Evolutionary conservation across 1,284 basidiomycete genomes (phyloP).

Genomic region (Cutaneotrichosporon mucoides): DNA sequence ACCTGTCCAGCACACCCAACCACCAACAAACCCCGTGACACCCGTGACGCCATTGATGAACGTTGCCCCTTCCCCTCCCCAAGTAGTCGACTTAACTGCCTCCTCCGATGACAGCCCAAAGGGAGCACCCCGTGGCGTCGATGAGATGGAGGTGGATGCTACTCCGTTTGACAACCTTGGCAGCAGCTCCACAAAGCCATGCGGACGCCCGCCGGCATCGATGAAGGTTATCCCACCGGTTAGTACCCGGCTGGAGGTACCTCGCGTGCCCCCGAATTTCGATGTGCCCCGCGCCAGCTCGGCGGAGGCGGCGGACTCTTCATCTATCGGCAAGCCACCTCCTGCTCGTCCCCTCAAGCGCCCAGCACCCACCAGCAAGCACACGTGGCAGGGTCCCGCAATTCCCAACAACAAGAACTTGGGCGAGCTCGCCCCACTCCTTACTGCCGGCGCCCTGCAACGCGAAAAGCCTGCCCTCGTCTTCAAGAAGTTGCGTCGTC

Average conservation of each 20-base stretch:
- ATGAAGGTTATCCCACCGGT: not conserved
- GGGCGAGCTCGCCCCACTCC: not conserved
- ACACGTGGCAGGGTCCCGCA: not conserved
- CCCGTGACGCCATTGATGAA: not conserved
- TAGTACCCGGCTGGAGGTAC: not conserved
- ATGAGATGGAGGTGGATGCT: not conserved
- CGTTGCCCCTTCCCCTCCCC: too few species aligned
- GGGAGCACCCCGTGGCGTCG: not conserved
- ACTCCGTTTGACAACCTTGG: conserved; percentile 1
- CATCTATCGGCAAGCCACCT: not conserved
- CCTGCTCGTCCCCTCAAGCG: not conserved
- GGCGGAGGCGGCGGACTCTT: conserved; percentile 1
- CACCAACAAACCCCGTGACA: too few species aligned
- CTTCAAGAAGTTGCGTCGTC: conserved; percentile 28
- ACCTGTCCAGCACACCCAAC: not conserved
- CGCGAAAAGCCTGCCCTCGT: conserved; percentile 21
- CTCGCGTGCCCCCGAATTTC: not conserved
- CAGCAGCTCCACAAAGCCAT: not conserved
- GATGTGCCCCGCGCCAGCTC: not conserved
- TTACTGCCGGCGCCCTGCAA: not conserved
- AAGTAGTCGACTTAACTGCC: not conserved
- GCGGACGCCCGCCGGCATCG: not conserved
- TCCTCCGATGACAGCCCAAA: not conserved
- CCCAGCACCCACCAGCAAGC: not conserved
- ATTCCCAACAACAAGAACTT: not conserved